Evolutionary conservation across 2,329 filamentous ascomycete species (phyloP).

Genomic region (Aureobasidium sp.): DNA sequence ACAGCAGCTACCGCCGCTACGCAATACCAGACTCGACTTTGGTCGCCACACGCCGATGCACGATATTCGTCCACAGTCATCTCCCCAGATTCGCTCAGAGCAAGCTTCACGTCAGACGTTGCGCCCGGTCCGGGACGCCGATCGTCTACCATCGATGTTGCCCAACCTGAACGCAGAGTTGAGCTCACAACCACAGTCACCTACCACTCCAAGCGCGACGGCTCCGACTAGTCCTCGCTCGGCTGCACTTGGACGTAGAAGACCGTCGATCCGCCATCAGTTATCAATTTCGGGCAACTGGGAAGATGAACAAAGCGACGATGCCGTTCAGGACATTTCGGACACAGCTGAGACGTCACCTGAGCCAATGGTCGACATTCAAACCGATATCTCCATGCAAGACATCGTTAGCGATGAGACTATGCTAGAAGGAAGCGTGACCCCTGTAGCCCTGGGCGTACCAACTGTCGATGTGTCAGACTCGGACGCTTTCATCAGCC

Average conservation of each 20-base stretch:
- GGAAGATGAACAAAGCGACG: conserved; percentile 79
- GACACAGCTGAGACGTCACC: conserved; percentile 22
- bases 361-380: conserved; percentile 69
- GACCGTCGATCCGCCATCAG: conserved; percentile 84
- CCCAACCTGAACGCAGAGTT: conserved; percentile 59
- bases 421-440: conserved; percentile 60
- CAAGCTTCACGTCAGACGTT: conserved; percentile 32
- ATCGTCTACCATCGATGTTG: conserved; percentile 76
- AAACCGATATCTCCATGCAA: conserved; percentile 74
- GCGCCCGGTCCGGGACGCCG: conserved; percentile 69
- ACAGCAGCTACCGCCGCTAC: background rate
- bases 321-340: conserved; percentile 60
- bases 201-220: conserved; percentile 71
- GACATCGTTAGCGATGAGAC: conserved; percentile 77
- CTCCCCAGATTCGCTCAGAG: conserved; percentile 20
- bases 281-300: conserved; percentile 66
- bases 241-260: conserved; percentile 49
- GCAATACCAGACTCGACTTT: conserved; percentile 6
- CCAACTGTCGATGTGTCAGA: conserved; percentile 76
- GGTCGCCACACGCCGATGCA: conserved; percentile 8
- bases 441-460: conserved; percentile 64
- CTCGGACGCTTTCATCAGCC: conserved; percentile 91
- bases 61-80: conserved; percentile 19
- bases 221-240: conserved; percentile 37
- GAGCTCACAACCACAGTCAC: conserved; percentile 84